Evolutionary conservation across 495 filamentous ascomycete species (phyloP), one percentile per base, ranked within the genome.

Genomic region (Barbatosphaeria neglecta): DNA sequence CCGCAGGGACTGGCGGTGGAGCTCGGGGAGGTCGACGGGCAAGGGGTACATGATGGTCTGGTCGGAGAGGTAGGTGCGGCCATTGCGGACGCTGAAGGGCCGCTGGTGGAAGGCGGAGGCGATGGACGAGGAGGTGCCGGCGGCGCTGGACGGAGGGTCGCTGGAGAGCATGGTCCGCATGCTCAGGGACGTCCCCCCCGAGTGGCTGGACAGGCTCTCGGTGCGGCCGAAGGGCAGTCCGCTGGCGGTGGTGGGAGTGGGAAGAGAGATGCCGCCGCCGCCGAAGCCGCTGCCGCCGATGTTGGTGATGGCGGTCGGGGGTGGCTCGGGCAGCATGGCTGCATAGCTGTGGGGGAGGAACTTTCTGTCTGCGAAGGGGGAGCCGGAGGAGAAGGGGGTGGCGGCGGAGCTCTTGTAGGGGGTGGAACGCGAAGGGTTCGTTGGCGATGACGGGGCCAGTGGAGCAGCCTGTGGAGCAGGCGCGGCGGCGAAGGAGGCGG

Each of bases 1-100:
- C 48, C 86, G 79, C 46, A 95, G 72, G 46, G 79, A 86, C 60
- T 97, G 90, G 37, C 90, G 75, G 60, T 94, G 87, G 49, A 94
- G 73, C 64, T 95, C 90, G 42, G 80, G 70, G 24, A 95, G 74
- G 68, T 95, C 90, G 65, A 86, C 84, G 47, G 90, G 90, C 15
- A 97, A 68, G 27, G 87, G 87, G 54, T 97, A 95, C 11, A 80
- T 58, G 37, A 84, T 68, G 13, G 80, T 76, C 19, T 75, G 72
- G 55, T 95, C 87, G 50, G 84, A 79, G 50, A 93, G 74, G 61
- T 87, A 95, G 31, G 81, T 83, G 31, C 89, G 81, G 41, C 87
- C 87, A 59, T 87, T 77, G 47, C 82, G 80, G 48, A 76, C 70
- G 45, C 82, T 70, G 60, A 90, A 86, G 3, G 86, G 82, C 46